Conservation (phyloP, 2,329 filamentous ascomycete genomes). For the Penicillium sp. region DNA sequence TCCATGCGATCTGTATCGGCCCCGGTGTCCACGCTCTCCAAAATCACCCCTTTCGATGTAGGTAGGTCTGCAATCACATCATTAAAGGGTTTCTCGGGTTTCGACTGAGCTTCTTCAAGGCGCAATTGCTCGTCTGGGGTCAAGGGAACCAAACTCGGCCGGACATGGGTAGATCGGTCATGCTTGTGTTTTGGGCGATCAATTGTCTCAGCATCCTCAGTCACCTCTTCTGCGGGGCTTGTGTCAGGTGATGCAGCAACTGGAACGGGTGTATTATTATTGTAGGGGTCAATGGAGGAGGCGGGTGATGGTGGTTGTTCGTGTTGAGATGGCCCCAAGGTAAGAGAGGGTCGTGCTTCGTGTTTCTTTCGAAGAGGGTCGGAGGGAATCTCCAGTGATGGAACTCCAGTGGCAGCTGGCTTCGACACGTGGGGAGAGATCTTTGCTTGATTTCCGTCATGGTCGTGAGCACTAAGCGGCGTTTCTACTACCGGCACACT, state of each 20-base stretch:
- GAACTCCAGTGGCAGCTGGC: slow-evolving; percentile 12
- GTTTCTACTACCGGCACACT: slow-evolving; percentile 23
- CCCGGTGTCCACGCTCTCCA: slow-evolving; percentile 23
- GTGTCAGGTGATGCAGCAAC: slow-evolving; percentile 70
- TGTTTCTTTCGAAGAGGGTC: slow-evolving; percentile 28
- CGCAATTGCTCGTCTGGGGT: slow-evolving; percentile 61
- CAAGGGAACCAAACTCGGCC: slow-evolving; percentile 40
- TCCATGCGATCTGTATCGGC: slow-evolving; percentile 22
- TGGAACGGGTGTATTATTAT: slow-evolving; percentile 69
- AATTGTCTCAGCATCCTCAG: slow-evolving; percentile 45
- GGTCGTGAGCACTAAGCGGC: slow-evolving; percentile 26
- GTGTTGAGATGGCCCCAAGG: slow-evolving; percentile 25
- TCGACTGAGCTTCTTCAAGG: slow-evolving; percentile 54
- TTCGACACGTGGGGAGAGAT: slow-evolving; percentile 24
- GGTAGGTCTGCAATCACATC: slow-evolving; percentile 10
- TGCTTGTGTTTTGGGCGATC: slow-evolving; percentile 33
- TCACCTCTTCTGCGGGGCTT: slow-evolving; percentile 66
- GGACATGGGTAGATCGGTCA: slow-evolving; percentile 26
- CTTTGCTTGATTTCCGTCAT: slow-evolving; percentile 22
- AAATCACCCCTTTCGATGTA: slow-evolving; percentile 29
- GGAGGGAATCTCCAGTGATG: slow-evolving; percentile 21
- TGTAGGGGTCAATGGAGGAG: slow-evolving; percentile 69
- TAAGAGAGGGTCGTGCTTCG: slow-evolving; percentile 31
- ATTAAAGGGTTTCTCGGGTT: slow-evolving; percentile 29
- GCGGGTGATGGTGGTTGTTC: slow-evolving; percentile 52